Base-by-base conservation (phyloP, 176 grass and related monocot species). In the Rhynchospora breviuscula region DNA sequence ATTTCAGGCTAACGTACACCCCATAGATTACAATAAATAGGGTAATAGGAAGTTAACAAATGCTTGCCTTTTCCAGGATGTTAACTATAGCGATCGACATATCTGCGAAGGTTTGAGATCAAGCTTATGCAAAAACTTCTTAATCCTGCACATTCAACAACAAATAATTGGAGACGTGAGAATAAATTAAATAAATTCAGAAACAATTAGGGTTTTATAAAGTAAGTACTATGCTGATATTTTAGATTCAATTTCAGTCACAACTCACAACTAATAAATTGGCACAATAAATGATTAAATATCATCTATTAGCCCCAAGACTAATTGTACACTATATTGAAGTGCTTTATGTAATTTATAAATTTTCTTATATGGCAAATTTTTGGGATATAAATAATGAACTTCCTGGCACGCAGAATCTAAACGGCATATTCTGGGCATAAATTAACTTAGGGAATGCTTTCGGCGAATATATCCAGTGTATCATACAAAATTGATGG, bases 21-120 rank as follows among this genome's bases (percentile, higher is more conserved):
- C 71, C 52, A 53, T 17, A 15, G 19, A 54, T 54, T 76, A 47
- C 22, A 54, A 77, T 3, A 57, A 29, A 47, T 48, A 47, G 59
- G 9, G n/a, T 21, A 44, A 72, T 43, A 58, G 35, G 40, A 49
- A 18, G 60, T 78, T 46, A 33, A 48, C 7, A 48, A 45, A 51
- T 35, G 18, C 60, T 81, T 81, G 86, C 94, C 91, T 97, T 97
- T 83, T 97, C 94, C 67, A 97, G 83, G 66, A 97, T 97, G 74
- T 79, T 69, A 63, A 89, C 91, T 92, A 95, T 92, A 79, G 84
- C 89, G 56, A 93, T 93, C 29, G 91, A 78, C 94, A 97, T 97
- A 8, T 69, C 77, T 68, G 43, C 3, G 22, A 19, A 21, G 57
- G 58, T 89, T 59, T 69, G 18, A 61, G 44, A 63, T 29, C 74